Evolutionary conservation across 768 basidiomycete species (phyloP), one percentile per base, ranked within the genome.

Genomic region (Lyophyllum shimeji): DNA sequence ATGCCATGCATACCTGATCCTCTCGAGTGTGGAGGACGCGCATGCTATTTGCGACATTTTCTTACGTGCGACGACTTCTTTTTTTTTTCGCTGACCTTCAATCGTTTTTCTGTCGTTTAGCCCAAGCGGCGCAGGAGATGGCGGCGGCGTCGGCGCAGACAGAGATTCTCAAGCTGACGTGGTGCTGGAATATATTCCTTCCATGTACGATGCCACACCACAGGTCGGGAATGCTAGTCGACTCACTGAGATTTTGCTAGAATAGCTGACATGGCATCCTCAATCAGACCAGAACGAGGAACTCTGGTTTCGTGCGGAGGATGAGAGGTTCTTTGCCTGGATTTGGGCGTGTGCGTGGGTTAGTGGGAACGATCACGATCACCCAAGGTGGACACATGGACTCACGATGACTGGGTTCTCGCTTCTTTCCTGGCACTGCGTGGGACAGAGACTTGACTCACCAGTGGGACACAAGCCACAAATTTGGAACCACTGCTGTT

Each of bases 351-450:
- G 20, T 44, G 20, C 8, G 23, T 24, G 23, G 9, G 44, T 45
- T 12, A 45, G 21, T 54, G 46, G 27, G 53, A 53, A 53, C 33
- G 11, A 48, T 43, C 39, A 49, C 43, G 39, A 49, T 39, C 40
- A 47, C 39, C 31, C 23, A 45, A 24, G 13, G 17, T 9, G 33
- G 29, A 40, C 39, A 15, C 39, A 40, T 40, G 21, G 44, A 53
- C 52, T 55, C 54, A 55, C 47, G 46, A 12, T 21, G 18, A 44
- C 43, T 39, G 9, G 13, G 39, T 40, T 40, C 39, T 40, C 42
- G 53, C 46, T 55, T 55, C 53, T 49, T 43, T 23, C 25, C 39
- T 49, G 17, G 33, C 47, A 39, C 23, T 46, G 18, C 46, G 52
- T 53, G 54, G 39, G 54, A 55, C 47, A 55, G 47, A 21, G 11